These are phyloP conservation scores for Zygoascus sp. DNA, from an alignment of 1,139 yeast species.

Conservation along the genomic window DNA sequence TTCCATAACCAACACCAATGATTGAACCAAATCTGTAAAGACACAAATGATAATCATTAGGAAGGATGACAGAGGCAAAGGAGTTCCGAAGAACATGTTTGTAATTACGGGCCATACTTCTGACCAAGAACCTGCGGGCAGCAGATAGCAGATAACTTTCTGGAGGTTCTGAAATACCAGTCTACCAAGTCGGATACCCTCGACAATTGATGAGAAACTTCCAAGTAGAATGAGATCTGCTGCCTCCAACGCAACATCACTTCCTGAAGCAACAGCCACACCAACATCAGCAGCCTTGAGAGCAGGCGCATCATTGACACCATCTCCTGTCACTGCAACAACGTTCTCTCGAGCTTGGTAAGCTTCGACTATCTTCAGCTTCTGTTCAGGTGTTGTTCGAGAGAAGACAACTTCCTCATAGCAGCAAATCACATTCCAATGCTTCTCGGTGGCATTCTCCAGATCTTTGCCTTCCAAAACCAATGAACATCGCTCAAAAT, in stretches of 20 bases:
- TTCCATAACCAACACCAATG: slow-evolving; percentile 46
- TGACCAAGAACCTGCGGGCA: slow-evolving; percentile 53
- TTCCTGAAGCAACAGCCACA: slow-evolving; percentile 48
- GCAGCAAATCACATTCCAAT: slow-evolving; percentile 40
- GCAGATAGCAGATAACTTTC: slow-evolving; percentile 47
- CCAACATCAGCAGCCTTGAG: slow-evolving; percentile 51
- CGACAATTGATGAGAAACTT: slow-evolving; percentile 44
- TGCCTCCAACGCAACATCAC: slow-evolving; percentile 58
- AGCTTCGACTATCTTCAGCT: slow-evolving; percentile 46
- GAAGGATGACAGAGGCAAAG: slow-evolving; percentile 49
- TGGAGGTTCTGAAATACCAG: slow-evolving; percentile 50
- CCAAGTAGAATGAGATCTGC: slow-evolving; percentile 46
- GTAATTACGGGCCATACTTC: slow-evolving; percentile 52
- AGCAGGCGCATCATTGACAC: slow-evolving; percentile 52
- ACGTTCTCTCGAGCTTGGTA: slow-evolving; percentile 44
- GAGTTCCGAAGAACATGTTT: slow-evolving; percentile 48
- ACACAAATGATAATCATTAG: slow-evolving; percentile 48
- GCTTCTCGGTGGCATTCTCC: slow-evolving; percentile 37
- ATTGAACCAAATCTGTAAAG: slow-evolving; percentile 46
- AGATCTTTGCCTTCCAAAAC: slow-evolving; percentile 37
- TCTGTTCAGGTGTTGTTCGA: slow-evolving; percentile 54
- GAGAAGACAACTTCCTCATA: slow-evolving; percentile 49
- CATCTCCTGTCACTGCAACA: slow-evolving; percentile 53
- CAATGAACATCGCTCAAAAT: slow-evolving; percentile 9
- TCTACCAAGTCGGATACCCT: slow-evolving; percentile 40